Conservation (phyloP, 345 rosid genomes). For the Camelina hispida region DNA sequence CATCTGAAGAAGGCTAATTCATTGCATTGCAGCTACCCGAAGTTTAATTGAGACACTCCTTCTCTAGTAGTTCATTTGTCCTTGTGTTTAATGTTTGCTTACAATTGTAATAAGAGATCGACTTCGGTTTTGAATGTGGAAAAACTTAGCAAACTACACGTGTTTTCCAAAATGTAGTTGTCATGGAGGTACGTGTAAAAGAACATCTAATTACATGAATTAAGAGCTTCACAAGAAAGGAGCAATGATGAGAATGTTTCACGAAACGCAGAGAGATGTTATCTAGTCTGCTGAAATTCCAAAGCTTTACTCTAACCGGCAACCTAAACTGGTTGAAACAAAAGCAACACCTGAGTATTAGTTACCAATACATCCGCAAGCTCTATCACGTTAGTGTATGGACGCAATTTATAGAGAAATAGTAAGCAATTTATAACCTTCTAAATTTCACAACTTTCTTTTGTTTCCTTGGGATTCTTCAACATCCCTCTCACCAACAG, state of each 20-base stretch:
- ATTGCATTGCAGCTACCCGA: constrained; percentile 5
- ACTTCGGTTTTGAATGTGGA: background rate
- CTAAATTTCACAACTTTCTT: constrained; percentile 25
- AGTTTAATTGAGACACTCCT: constrained; percentile 2
- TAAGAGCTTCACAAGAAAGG: constrained; percentile 34
- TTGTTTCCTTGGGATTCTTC: constrained; percentile 46
- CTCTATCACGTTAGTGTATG: constrained; percentile 5
- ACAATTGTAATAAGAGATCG: constrained; percentile 17
- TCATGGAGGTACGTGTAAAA: constrained; percentile 27
- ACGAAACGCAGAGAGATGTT: constrained; percentile 22
- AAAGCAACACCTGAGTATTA: constrained; percentile 39
- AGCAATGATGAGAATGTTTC: constrained; percentile 27
- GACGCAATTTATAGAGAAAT: constrained; percentile 34
- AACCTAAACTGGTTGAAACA: constrained; percentile 46
- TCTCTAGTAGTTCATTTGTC: background rate
- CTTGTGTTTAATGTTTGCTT: constrained; percentile 14
- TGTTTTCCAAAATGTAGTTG: constrained; percentile 33
- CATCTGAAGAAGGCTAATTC: constrained; percentile 25
- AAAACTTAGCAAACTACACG: constrained; percentile 14
- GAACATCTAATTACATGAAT: constrained; percentile 37
- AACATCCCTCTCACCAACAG: constrained; percentile 38
- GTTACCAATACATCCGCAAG: constrained; percentile 42
- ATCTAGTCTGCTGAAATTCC: constrained; percentile 32
- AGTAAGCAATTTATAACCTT: constrained; percentile 49
- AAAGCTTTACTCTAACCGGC: constrained; percentile 28